Evolutionary conservation across 2,329 filamentous ascomycete genomes (phyloP).

Genomic region (Arthrinium puccinioides): DNA sequence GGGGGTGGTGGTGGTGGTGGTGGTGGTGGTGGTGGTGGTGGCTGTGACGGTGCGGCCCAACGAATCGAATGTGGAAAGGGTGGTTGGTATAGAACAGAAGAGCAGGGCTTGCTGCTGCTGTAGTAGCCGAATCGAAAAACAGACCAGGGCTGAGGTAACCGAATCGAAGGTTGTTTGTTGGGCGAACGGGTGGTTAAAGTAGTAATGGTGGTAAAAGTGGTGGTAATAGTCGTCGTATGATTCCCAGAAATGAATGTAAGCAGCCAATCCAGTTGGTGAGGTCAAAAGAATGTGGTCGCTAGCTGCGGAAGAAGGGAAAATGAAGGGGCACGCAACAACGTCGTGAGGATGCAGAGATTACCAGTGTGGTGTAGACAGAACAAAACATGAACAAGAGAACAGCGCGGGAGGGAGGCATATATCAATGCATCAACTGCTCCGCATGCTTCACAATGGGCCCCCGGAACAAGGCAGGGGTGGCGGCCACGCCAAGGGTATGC

Average conservation of each 20-base stretch:
- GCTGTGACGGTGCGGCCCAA: slow-evolving; percentile 24
- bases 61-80: slow-evolving; percentile 23
- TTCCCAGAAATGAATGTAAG: slow-evolving; percentile 43
- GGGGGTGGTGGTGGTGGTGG: too few relatives aligned
- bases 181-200: neutral
- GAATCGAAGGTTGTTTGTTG: slow-evolving; percentile 2
- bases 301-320: slow-evolving; percentile 36
- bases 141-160: neutral
- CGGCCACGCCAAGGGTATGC: too few relatives aligned
- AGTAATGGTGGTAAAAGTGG: neutral
- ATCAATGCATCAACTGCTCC: slow-evolving; percentile 31
- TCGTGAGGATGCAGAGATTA: slow-evolving; percentile 20
- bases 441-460: too few relatives aligned
- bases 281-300: slow-evolving; percentile 32
- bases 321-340: slow-evolving; percentile 23
- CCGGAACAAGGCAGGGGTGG: too few relatives aligned
- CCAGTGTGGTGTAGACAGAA: slow-evolving; percentile 23
- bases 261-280: slow-evolving; percentile 50
- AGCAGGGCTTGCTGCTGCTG: slow-evolving; percentile 37
- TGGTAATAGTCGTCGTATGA: slow-evolving; percentile 15
- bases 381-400: slow-evolving; percentile 28
- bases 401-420: slow-evolving; percentile 21
- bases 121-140: slow-evolving; percentile 37
- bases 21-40: neutral
- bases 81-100: slow-evolving; percentile 17